Conservation (phyloP, 257 asterid genomes). For the Ajuga chamaepitys region DNA sequence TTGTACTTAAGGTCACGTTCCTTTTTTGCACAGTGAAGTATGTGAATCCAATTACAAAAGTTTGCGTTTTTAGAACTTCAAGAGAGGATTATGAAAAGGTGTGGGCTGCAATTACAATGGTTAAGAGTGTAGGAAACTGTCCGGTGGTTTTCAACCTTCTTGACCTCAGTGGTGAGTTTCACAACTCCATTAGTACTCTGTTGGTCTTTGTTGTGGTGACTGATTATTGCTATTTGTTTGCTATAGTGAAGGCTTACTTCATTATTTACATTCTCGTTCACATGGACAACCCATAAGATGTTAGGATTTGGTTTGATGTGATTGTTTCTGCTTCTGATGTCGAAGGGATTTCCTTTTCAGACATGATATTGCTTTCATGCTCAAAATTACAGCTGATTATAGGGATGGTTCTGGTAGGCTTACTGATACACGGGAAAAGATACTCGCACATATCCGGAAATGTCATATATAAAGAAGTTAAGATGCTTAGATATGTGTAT, state of each 20-base stretch:
- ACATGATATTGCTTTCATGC: not conserved
- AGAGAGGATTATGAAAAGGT: constrained; percentile 62
- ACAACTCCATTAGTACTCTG: not conserved
- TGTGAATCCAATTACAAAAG: constrained; percentile 76
- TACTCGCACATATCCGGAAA: not conserved
- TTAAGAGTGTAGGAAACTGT: constrained; percentile 62
- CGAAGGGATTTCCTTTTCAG: not conserved
- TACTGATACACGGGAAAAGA: not conserved
- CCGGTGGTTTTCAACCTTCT: constrained; percentile 77
- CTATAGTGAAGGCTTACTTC: not conserved
- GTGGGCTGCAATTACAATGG: constrained; percentile 80
- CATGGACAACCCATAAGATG: not conserved
- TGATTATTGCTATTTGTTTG: not conserved
- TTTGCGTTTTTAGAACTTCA: constrained; percentile 70
- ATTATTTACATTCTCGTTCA: not conserved
- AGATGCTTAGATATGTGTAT: not conserved
- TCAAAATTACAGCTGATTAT: not conserved
- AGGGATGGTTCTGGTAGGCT: not conserved
- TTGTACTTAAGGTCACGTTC: not conserved
- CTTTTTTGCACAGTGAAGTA: constrained; percentile 57
- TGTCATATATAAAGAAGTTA: not conserved
- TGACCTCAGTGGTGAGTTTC: constrained; percentile 68
- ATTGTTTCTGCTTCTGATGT: not conserved
- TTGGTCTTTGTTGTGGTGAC: not conserved
- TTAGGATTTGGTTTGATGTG: not conserved